Percentiles rank a stretch among this genome's conserved stretches.
Evolutionary conservation across 1,284 basidiomycete species (phyloP).

Genomic region (Neotropicomus parvogracilis): DNA sequence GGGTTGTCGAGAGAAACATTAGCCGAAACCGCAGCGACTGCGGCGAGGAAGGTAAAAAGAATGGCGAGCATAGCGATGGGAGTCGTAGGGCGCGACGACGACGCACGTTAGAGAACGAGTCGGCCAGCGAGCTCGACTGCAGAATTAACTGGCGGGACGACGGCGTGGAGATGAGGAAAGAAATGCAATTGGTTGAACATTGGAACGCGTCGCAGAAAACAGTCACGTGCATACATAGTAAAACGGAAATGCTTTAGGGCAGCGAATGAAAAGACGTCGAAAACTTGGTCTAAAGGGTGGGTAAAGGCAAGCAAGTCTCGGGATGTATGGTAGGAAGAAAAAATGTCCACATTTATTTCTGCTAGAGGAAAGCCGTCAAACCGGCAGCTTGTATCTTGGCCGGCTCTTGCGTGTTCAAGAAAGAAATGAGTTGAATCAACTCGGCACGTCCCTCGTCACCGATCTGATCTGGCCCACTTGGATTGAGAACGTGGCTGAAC

Average conservation of each 20-base stretch:
- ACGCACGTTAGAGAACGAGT: slow-evolving; percentile 44
- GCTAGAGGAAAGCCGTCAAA: slow-evolving; percentile 51
- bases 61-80: slow-evolving; percentile 60
- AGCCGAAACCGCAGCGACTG: slow-evolving; percentile 36
- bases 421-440: slow-evolving; percentile 72
- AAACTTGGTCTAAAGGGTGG: slow-evolving; percentile 25
- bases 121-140: slow-evolving; percentile 55
- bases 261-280: slow-evolving; percentile 9
- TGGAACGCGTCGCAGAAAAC: slow-evolving; percentile 18
- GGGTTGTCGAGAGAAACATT: slow-evolving; percentile 49
- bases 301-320: slow-evolving; percentile 6
- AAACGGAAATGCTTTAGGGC: no score
- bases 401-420: slow-evolving; percentile 72
- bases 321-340: no score
- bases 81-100: slow-evolving; percentile 41
- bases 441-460: slow-evolving; percentile 73
- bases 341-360: slow-evolving; percentile 14
- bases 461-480: slow-evolving; percentile 67
- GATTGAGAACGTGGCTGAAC: slow-evolving; percentile 83
- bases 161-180: slow-evolving; percentile 8
- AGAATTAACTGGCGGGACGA: slow-evolving; percentile 13
- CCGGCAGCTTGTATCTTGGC: slow-evolving; percentile 75
- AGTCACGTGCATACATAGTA: slow-evolving; percentile 28
- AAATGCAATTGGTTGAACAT: slow-evolving; percentile 16
- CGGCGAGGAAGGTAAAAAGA: slow-evolving; percentile 51